A percentile compares a stretch with the other conserved stretches of the same genome.
phyloP scores from a whole-genome alignment of 2,329 filamentous ascomycete species.

The Bipolaris oryzae region DNA sequence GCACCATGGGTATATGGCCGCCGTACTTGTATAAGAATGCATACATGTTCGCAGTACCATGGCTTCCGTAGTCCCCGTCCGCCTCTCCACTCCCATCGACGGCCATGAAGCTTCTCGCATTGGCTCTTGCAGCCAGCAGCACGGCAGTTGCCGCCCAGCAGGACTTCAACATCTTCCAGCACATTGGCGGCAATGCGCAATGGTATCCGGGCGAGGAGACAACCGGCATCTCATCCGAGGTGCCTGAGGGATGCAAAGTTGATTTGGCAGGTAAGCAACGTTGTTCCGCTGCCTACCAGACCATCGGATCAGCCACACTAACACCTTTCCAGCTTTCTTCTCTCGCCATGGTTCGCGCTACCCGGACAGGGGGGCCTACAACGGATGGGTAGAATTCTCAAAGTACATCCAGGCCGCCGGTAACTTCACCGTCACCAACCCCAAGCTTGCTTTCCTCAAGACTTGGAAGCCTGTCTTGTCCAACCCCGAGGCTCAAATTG shows the following conservation, averaged over 20 bases:
- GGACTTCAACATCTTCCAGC: conserved; percentile 42
- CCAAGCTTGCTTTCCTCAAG: conserved; percentile 61
- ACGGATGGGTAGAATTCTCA: conserved; percentile 56
- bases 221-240: conserved; percentile 59
- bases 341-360: conserved; percentile 68
- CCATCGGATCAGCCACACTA: neutral
- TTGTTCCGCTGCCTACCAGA: no score
- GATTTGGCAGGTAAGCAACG: conserved; percentile 56
- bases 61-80: neutral
- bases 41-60: neutral
- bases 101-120: conserved; percentile 29
- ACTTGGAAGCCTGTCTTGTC: conserved; percentile 65
- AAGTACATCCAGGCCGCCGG: conserved; percentile 57
- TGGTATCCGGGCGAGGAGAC: conserved; percentile 56
- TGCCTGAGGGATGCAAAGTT: conserved; percentile 63
- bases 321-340: conserved; percentile 55
- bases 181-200: conserved; percentile 50
- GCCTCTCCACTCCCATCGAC: neutral
- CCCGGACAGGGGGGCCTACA: conserved; percentile 66
- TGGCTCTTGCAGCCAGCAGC: conserved; percentile 18
- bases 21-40: conserved; percentile 9
- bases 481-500: conserved; percentile 61
- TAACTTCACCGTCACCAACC: conserved; percentile 58
- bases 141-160: conserved; percentile 21
- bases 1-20: neutral